These are phyloP conservation scores for Viridothelium virens DNA, from an alignment of 495 filamentous ascomycete species.

Conservation along the genomic window DNA sequence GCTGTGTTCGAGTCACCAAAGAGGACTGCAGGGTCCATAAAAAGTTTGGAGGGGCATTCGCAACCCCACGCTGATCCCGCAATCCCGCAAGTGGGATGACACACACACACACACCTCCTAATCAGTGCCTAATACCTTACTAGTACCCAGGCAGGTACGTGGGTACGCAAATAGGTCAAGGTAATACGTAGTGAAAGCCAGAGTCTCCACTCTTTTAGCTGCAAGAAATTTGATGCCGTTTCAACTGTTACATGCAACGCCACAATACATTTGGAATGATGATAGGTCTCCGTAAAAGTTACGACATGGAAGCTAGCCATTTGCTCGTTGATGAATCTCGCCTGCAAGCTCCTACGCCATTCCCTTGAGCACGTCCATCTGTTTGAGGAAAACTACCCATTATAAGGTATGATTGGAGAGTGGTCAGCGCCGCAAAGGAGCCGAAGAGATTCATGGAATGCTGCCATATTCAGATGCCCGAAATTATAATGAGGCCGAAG, in stretches of 20 bases:
- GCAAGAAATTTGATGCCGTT: background rate
- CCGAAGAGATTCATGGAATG: background rate
- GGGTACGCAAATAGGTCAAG: no score
- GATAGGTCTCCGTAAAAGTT: background rate
- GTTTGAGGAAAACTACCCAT: background rate
- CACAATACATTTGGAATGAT: background rate
- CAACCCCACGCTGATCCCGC: background rate
- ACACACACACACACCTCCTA: background rate
- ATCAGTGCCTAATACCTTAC: no score
- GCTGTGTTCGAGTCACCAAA: background rate
- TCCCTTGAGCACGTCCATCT: background rate
- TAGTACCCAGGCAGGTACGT: no score
- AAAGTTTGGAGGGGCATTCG: background rate
- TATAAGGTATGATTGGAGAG: background rate
- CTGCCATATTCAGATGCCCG: background rate
- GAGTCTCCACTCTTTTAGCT: background rate
- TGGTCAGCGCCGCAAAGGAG: background rate
- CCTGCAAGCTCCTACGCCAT: slow-evolving; percentile 7
- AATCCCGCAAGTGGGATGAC: background rate
- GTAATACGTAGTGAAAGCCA: no score
- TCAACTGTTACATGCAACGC: background rate
- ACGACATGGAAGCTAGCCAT: background rate
- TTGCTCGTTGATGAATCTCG: background rate
- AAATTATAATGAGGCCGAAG: background rate
- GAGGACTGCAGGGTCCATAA: background rate